Conservation (phyloP, 768 basidiomycete genomes). For the Suillus occidentalis region DNA sequence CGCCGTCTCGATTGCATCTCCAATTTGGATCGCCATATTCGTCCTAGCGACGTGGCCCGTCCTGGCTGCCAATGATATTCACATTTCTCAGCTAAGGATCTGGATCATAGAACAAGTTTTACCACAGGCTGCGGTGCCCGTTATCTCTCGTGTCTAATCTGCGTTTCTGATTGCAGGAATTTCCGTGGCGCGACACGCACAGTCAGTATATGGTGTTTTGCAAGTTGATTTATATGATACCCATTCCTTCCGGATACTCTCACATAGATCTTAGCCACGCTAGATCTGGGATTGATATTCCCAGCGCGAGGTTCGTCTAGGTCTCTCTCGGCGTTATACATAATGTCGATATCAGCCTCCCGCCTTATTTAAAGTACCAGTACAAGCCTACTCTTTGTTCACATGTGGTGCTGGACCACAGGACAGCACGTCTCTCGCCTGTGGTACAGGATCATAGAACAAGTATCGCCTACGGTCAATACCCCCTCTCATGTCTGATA, state of each 20-base stretch:
- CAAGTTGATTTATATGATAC: not conserved
- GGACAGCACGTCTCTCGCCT: not conserved
- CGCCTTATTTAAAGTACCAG: not conserved
- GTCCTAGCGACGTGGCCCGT: conserved; percentile 8
- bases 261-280: not conserved
- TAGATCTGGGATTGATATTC: not conserved
- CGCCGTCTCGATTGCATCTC: not conserved
- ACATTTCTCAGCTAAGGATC: not conserved
- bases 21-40: conserved; percentile 2
- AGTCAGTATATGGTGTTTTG: not conserved
- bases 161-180: not conserved
- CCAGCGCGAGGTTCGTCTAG: not conserved
- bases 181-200: not conserved
- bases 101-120: not conserved
- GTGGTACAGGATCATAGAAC: not conserved
- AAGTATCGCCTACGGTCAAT: not conserved
- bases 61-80: not conserved
- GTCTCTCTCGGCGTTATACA: not conserved
- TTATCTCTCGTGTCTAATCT: not conserved
- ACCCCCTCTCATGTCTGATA: not conserved
- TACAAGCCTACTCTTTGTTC: not conserved
- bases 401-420: not conserved
- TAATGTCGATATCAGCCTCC: not conserved
- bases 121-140: not conserved
- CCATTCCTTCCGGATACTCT: not conserved